phyloP scores from a whole-genome alignment of 169 alveolate genomes.

The Perkinsus olseni region DNA sequence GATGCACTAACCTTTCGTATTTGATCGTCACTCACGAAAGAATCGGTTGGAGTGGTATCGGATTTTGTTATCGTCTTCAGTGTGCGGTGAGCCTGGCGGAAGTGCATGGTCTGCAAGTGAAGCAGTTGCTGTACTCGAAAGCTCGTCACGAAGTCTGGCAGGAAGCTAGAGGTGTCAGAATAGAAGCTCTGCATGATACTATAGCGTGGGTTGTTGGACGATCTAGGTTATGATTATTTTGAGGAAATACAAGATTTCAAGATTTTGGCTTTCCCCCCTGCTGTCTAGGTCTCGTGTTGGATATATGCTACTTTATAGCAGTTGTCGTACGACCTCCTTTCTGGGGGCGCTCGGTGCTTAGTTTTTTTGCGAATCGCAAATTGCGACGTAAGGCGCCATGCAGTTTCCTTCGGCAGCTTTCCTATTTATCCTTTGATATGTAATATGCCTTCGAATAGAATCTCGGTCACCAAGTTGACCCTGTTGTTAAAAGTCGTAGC shows the following conservation, averaged over 20 bases:
- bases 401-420: too few species aligned
- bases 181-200: not conserved
- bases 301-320: not conserved
- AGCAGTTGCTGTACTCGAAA: not conserved
- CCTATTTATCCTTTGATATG: too few species aligned
- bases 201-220: not conserved
- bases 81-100: not conserved
- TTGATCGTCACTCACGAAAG: too few species aligned
- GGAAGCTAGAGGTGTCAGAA: not conserved
- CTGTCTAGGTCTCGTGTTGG: not conserved
- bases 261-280: not conserved
- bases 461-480: too few species aligned
- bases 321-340: not conserved
- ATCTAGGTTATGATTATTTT: not conserved
- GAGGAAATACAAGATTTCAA: not conserved
- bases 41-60: not conserved
- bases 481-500: too few species aligned
- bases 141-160: not conserved
- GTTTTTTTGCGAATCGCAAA: too few species aligned
- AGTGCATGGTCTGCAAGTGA: not conserved
- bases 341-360: too few species aligned
- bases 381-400: too few species aligned
- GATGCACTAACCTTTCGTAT: not conserved
- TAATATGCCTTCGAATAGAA: too few species aligned
- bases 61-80: not conserved